Base-by-base conservation (phyloP, 495 filamentous ascomycete genomes). In the Penicillium manginii region DNA sequence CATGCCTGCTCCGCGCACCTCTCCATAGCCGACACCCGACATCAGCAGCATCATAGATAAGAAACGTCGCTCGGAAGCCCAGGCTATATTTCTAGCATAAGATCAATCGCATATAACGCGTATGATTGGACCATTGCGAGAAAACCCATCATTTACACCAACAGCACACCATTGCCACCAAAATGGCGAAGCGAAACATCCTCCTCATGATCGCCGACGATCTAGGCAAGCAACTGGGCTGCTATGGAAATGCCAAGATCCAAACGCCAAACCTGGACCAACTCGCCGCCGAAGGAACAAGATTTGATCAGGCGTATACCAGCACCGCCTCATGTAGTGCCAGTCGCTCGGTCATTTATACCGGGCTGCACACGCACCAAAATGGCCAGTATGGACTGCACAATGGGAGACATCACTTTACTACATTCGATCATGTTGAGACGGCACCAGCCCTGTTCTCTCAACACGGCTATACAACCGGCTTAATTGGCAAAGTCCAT, bases 291-390 rank as follows among this genome's bases (percentile, higher is more conserved):
- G 50, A 71, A 18, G 74, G 75, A 15, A 67, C 65, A 0, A 48
- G 26, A 19, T 81, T 81, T 47, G 60, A 64, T 3, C 66, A 67
- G 5, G 78, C 77, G 3, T 81, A 78, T 50, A 68, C 77, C 0
- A 76, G 73, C 45, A 81, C 78, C 4, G 77, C 78, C 0, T 79
- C 76, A 11, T 81, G 78, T 62, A 77, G 73, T 50, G 73, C 69
- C 0, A 77, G 73, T 55, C 65, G 78, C 14, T 73, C 73, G 3
- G 72, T 73, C 19, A 75, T 81, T 26, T 80, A 80, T 55, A 79
- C 75, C 1, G 78, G 77, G 7, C 62, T 80, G 3, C 77, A 80
- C 58, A 80, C 76, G 0, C 78, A 81, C 52, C 58, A 80, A 54
- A 80, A 73, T 47, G 78, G 78, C 0, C 76, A 79, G 53, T 81